Percentiles rank a stretch among this genome's conserved stretches.
Evolutionary conservation across 495 filamentous ascomycete genomes (phyloP).

Genomic region (Penicillium coprophilum): DNA sequence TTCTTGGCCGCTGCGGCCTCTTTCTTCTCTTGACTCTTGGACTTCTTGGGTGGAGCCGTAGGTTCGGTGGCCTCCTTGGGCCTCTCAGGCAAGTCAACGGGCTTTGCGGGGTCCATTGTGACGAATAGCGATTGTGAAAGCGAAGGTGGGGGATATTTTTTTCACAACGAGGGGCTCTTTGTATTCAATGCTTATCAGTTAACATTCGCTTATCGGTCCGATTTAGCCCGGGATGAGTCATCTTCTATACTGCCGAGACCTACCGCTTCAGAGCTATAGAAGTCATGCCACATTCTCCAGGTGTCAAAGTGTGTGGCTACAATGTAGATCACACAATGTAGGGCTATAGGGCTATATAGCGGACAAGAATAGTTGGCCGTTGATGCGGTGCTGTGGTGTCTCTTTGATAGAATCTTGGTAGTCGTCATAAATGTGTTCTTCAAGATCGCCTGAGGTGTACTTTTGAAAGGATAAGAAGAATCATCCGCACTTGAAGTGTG

Average conservation of each 20-base stretch:
- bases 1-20: conserved; percentile 59
- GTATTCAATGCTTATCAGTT: conserved; percentile 33
- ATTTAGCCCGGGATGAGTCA: conserved; percentile 36
- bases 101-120: conserved; percentile 33
- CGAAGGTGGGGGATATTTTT: conserved; percentile 29
- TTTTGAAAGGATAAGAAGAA: too few species aligned
- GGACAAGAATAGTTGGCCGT: too few species aligned
- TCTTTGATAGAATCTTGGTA: too few species aligned
- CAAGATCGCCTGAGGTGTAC: too few species aligned
- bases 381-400: too few species aligned
- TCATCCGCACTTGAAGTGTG: too few species aligned
- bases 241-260: neutral
- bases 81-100: conserved; percentile 32
- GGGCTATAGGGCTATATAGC: neutral
- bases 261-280: too few species aligned
- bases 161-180: conserved; percentile 22
- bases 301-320: neutral
- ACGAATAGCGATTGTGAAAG: conserved; percentile 3
- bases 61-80: conserved; percentile 27
- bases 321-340: neutral
- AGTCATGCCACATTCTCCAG: neutral
- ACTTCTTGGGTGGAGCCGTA: conserved; percentile 16
- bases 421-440: too few species aligned
- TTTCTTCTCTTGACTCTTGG: conserved; percentile 64
- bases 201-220: conserved; percentile 35